phyloP scores from a whole-genome alignment of 768 basidiomycete genomes.

The Tremella mesenterica region DNA sequence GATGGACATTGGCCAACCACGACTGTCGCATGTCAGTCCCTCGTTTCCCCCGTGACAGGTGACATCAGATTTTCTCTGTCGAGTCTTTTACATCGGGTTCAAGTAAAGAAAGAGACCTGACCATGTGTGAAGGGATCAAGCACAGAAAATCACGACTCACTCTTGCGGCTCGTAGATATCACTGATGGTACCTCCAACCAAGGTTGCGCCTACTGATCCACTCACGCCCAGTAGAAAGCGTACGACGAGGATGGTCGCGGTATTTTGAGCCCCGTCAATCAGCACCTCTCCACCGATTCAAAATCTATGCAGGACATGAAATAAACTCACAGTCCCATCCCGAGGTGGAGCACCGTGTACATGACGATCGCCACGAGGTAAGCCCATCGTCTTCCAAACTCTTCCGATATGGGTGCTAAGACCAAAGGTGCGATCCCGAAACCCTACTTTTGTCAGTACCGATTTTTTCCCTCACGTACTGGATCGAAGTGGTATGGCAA shows the following conservation, averaged over 20 bases:
- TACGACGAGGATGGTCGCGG: conserved; percentile 40
- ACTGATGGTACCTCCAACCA: conserved; percentile 46
- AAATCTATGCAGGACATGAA: too few species aligned
- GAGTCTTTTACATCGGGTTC: too few species aligned
- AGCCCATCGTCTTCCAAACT: conserved; percentile 35
- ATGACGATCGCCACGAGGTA: conserved; percentile 35
- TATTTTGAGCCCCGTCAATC: conserved; percentile 42
- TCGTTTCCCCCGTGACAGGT: not conserved
- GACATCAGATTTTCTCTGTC: too few species aligned
- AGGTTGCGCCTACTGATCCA: conserved; percentile 42
- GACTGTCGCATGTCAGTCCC: conserved; percentile 48
- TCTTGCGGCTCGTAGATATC: conserved; percentile 43
- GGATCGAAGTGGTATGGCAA: too few species aligned
- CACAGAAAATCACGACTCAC: conserved; percentile 11
- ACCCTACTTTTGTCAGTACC: too few species aligned
- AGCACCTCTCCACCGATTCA: too few species aligned
- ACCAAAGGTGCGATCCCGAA: conserved; percentile 41
- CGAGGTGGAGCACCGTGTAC: not conserved
- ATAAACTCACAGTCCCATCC: not conserved
- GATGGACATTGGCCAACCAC: conserved; percentile 67
- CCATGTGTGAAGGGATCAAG: too few species aligned
- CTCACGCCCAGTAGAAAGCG: conserved; percentile 43
- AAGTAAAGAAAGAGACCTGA: too few species aligned
- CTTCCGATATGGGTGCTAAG: conserved; percentile 38
- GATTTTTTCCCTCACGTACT: too few species aligned